Conservation (phyloP, 148 eudicot species). For the Hydrangea macrophylla region DNA sequence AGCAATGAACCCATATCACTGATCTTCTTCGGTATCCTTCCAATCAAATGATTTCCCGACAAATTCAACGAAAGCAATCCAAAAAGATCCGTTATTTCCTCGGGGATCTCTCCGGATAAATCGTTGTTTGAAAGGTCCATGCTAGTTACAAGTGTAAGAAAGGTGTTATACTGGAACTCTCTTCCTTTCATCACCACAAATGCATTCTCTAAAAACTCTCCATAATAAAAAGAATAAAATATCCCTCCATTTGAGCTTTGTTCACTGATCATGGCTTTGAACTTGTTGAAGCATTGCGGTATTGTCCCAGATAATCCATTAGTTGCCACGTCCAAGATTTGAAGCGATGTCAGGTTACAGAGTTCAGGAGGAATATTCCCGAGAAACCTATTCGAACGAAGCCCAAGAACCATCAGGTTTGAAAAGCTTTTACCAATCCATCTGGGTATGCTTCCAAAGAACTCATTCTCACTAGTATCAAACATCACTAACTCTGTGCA, state of each 20-base stretch:
- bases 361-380: not conserved
- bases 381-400: not conserved
- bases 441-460: not conserved
- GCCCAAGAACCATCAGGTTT: not conserved
- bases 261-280: not conserved
- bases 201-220: not conserved
- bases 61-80: not conserved
- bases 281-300: not conserved
- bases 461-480: not conserved
- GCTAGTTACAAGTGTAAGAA: not conserved
- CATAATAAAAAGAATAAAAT: no score
- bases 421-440: not conserved
- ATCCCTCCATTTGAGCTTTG: not conserved
- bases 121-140: not conserved
- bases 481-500: constrained; percentile 4
- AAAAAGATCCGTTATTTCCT: not conserved
- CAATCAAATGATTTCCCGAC: not conserved
- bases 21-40: not conserved
- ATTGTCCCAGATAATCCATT: not conserved
- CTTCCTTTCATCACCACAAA: not conserved
- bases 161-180: not conserved
- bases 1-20: not conserved
- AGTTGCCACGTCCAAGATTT: not conserved
- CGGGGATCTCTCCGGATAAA: not conserved
- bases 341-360: not conserved